Conservation (phyloP, 2,329 filamentous ascomycete genomes). For the Fusarium abutilonis region DNA sequence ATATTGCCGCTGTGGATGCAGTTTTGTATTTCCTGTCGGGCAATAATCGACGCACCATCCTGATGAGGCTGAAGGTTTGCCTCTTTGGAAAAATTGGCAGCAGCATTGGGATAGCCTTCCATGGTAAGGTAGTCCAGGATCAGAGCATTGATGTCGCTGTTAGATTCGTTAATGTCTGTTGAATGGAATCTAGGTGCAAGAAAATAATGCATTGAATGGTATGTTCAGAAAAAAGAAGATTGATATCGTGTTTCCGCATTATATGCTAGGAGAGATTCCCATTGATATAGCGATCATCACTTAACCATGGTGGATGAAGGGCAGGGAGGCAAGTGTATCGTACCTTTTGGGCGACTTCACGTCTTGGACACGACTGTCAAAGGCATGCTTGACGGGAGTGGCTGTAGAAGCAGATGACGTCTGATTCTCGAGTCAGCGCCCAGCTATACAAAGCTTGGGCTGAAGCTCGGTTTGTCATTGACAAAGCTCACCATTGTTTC, state of each 20-base stretch:
- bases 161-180: conserved; percentile 43
- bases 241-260: conserved; percentile 85
- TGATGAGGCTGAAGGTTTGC: conserved; percentile 83
- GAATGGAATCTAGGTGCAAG: neutral
- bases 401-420: conserved; percentile 78
- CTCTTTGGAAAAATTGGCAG: conserved; percentile 92
- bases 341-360: conserved; percentile 92
- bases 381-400: conserved; percentile 75
- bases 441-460: conserved; percentile 22
- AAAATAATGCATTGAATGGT: conserved; percentile 15
- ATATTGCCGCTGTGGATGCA: conserved; percentile 89
- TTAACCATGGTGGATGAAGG: conserved; percentile 38
- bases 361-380: conserved; percentile 83
- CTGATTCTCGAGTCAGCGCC: conserved; percentile 52
- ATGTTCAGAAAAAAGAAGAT: conserved; percentile 73
- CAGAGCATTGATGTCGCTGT: conserved; percentile 91
- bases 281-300: conserved; percentile 94
- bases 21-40: conserved; percentile 83
- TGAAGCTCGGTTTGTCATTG: conserved; percentile 13
- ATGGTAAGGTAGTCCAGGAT: conserved; percentile 97
- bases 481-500: conserved; percentile 42
- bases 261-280: conserved; percentile 99
- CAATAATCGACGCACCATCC: conserved; percentile 76
- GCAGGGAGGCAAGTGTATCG: conserved; percentile 50
- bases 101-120: conserved; percentile 92